Evolutionary conservation across 208 protist genomes (phyloP), one percentile per base, ranked within the genome.

Genomic region (Trypanosoma conorhini): DNA sequence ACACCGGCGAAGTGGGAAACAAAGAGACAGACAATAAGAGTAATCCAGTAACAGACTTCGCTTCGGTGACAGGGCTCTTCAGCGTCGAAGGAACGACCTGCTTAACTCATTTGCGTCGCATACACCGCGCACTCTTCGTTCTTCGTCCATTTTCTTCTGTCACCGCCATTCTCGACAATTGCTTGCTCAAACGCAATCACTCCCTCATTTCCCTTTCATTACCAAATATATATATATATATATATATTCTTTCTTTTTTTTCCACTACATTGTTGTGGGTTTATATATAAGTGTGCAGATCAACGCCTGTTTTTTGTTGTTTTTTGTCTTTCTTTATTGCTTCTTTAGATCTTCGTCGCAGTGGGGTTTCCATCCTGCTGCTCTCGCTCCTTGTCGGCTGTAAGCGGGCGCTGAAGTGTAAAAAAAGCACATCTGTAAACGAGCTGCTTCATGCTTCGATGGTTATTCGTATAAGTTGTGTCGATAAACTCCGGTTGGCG

Each of bases 351-450:
- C 42, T 46, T 46, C 17, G 8, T 19, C 42, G 17, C 42, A 10
- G 42, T 46, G 42, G 15, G 42, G 8, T 46, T 46, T 46, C 9
- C 9, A 12, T 46, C 42, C 42, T 67, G 50, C 57, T 64, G 57
- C 22, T 67, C 60, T 21, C 22, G n/a, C 13, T 57, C 52, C 51
- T 50, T 56, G 13, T 21, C 40, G 19, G 67, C 65, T 12, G 35
- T 65, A 10, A 74, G 33, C 10, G 76, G 91, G 8, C 87, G 77
- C 57, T 91, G 91, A 33, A 96, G 78, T 33, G 94, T 72, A 74
- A 98, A 97, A 65, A 95, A 97, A 38, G 91, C 89, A 71, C 89
- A 95, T 31, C 87, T 81, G 62, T 97, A 98, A 58, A 96, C 83
- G 22, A 94, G 63, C 74, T 94, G 89, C 67, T 95, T 97, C 94